These are phyloP conservation scores for Physcia stellaris DNA, from an alignment of 495 filamentous ascomycete genomes.

Conservation along the genomic window DNA sequence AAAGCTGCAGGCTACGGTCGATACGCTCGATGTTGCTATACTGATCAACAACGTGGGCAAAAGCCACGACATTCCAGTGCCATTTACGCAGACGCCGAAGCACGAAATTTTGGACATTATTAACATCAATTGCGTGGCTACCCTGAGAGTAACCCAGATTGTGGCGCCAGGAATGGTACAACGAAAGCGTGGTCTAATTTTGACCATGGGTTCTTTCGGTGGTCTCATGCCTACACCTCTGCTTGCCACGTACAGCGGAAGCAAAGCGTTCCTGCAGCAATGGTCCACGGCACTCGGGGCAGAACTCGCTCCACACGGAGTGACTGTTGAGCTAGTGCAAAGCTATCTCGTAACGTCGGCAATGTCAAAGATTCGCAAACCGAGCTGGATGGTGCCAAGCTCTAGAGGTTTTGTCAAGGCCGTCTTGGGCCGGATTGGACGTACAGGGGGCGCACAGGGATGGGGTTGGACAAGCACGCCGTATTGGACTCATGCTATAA, in stretches of 20 bases:
- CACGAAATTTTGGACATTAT: conserved; percentile 80
- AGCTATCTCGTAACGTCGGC: conserved; percentile 86
- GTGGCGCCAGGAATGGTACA: conserved; percentile 72
- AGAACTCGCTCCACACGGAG: conserved; percentile 64
- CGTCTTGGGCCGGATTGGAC: conserved; percentile 68
- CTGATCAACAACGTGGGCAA: conserved; percentile 96
- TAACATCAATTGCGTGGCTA: conserved; percentile 84
- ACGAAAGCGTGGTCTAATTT: conserved; percentile 72
- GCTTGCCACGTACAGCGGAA: conserved; percentile 91
- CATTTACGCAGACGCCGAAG: conserved; percentile 65
- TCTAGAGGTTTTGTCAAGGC: conserved; percentile 70
- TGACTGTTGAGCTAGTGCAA: conserved; percentile 76
- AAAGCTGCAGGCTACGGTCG: conserved; percentile 48
- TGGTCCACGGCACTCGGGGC: conserved; percentile 81
- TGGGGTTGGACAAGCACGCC: conserved; percentile 77
- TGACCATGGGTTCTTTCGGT: conserved; percentile 95
- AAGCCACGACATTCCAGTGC: conserved; percentile 81
- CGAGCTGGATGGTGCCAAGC: conserved; percentile 63
- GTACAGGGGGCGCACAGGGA: conserved; percentile 56
- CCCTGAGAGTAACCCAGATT: conserved; percentile 72
- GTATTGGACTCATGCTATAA: conserved; percentile 78
- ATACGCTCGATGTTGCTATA: conserved; percentile 68
- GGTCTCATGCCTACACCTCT: conserved; percentile 83
- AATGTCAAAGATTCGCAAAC: conserved; percentile 85
- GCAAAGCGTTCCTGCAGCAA: conserved; percentile 95